Evolutionary conservation across 805 yeast genomes (phyloP).

Genomic region (Candida namnaoensis): DNA sequence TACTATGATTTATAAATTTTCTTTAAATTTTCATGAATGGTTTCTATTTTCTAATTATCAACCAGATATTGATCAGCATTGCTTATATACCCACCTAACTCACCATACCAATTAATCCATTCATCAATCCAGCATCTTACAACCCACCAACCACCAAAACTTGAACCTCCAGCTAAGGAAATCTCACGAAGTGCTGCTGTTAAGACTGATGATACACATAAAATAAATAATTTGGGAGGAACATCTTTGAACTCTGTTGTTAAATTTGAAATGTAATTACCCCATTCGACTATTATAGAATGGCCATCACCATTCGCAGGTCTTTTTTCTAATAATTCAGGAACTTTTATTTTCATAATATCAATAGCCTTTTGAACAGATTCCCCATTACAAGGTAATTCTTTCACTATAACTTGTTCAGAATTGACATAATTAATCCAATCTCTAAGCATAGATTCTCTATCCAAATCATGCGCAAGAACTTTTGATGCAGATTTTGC

Average conservation of each 20-base stretch:
- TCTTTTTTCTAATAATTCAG: conserved; percentile 18
- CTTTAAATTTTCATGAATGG: too few species aligned
- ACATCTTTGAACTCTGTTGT: conserved; percentile 40
- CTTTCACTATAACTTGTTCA: conserved; percentile 34
- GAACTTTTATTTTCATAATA: conserved; percentile 27
- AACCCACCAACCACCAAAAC: conserved; percentile 72
- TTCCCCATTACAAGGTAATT: conserved; percentile 37
- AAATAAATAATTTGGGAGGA: conserved; percentile 46
- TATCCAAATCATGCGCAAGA: conserved; percentile 32
- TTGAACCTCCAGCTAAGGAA: conserved; percentile 45
- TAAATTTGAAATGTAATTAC: conserved; percentile 28
- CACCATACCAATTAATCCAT: conserved; percentile 59
- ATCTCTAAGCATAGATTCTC: conserved; percentile 43
- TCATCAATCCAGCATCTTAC: conserved; percentile 72
- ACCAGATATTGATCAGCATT: background rate
- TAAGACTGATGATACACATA: conserved; percentile 43
- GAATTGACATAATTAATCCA: conserved; percentile 46
- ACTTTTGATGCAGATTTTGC: conserved; percentile 40
- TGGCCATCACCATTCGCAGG: conserved; percentile 1
- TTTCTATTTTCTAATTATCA: too few species aligned
- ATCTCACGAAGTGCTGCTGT: conserved; percentile 57
- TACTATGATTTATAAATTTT: too few species aligned
- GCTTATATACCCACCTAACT: conserved; percentile 43
- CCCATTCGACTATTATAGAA: conserved; percentile 16
- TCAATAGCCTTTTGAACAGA: conserved; percentile 23